Conservation (phyloP, 2,329 filamentous ascomycete species). For the Seiridium unicorne region DNA sequence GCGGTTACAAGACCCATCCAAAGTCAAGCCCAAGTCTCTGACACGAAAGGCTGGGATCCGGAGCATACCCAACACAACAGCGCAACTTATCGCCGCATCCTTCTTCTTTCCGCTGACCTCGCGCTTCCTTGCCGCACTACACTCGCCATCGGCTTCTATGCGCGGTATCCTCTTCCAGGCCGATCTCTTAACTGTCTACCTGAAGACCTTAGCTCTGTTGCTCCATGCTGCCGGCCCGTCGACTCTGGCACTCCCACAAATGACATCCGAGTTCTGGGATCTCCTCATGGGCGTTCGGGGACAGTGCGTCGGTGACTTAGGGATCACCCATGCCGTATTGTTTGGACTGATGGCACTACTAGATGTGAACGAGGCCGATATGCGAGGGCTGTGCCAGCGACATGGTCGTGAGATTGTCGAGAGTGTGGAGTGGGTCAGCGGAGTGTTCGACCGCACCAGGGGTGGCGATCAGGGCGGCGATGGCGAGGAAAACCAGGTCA, state of each 20-base stretch:
- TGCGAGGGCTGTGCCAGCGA: constrained; percentile 69
- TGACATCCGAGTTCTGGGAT: constrained; percentile 83
- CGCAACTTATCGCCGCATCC: constrained; percentile 68
- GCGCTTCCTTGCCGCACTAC: constrained; percentile 68
- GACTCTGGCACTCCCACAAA: constrained; percentile 70
- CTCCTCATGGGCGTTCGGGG: constrained; percentile 72
- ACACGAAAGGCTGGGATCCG: constrained; percentile 38
- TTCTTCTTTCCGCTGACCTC: constrained; percentile 89
- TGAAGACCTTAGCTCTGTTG: constrained; percentile 83
- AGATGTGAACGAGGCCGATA: constrained; percentile 75
- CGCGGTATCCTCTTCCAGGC: constrained; percentile 69
- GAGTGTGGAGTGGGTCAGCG: constrained; percentile 80
- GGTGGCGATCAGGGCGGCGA: constrained; percentile 45
- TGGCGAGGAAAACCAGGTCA: constrained; percentile 74
- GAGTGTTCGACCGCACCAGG: constrained; percentile 65
- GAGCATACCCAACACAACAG: constrained; percentile 73
- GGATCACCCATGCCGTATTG: constrained; percentile 71
- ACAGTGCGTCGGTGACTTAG: constrained; percentile 56
- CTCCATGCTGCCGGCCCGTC: constrained; percentile 81
- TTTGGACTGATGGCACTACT: constrained; percentile 78
- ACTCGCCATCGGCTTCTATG: constrained; percentile 35
- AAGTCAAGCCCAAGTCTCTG: constrained; percentile 26
- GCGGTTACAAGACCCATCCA: constrained; percentile 59
- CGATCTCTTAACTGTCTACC: constrained; percentile 72
- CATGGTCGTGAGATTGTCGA: constrained; percentile 79